Percentiles rank a stretch among this genome's conserved stretches.
Evolutionary conservation across 2,329 filamentous ascomycete species (phyloP).

Genomic region (Leptographium flavum): DNA sequence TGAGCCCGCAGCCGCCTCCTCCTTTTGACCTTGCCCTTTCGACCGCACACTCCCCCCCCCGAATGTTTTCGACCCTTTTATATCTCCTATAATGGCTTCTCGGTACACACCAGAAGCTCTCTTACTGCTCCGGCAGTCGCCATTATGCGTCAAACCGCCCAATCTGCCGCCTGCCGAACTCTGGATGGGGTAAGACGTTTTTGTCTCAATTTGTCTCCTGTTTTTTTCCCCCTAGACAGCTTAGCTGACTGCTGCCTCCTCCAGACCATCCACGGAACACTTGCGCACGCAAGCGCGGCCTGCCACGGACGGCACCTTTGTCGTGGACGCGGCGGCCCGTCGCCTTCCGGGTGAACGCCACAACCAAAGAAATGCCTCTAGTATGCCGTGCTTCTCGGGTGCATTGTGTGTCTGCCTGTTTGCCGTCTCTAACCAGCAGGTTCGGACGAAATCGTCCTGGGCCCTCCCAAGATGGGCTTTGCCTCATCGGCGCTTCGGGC

Average conservation of each 20-base stretch:
- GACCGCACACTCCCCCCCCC: not conserved
- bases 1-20: too few species aligned
- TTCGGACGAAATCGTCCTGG: slow-evolving; percentile 71
- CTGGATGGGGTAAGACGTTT: slow-evolving; percentile 73
- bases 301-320: slow-evolving; percentile 30
- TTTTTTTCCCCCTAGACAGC: slow-evolving; percentile 1
- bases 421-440: slow-evolving; percentile 24
- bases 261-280: slow-evolving; percentile 5
- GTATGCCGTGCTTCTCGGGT: slow-evolving; percentile 24
- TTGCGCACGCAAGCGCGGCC: slow-evolving; percentile 22
- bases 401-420: not conserved
- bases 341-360: slow-evolving; percentile 39
- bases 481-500: slow-evolving; percentile 50
- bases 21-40: not conserved
- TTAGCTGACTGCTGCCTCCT: not conserved
- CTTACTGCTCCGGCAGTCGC: slow-evolving; percentile 62
- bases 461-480: slow-evolving; percentile 71
- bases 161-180: slow-evolving; percentile 73
- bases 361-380: slow-evolving; percentile 39
- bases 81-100: slow-evolving; percentile 31
- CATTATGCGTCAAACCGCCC: slow-evolving; percentile 67
- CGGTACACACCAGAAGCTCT: slow-evolving; percentile 69
- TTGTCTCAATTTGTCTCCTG: not conserved
- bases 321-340: slow-evolving; percentile 35
- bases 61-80: not conserved